Conservation (phyloP, 805 yeast species). For the Yarrowia divulgata region DNA sequence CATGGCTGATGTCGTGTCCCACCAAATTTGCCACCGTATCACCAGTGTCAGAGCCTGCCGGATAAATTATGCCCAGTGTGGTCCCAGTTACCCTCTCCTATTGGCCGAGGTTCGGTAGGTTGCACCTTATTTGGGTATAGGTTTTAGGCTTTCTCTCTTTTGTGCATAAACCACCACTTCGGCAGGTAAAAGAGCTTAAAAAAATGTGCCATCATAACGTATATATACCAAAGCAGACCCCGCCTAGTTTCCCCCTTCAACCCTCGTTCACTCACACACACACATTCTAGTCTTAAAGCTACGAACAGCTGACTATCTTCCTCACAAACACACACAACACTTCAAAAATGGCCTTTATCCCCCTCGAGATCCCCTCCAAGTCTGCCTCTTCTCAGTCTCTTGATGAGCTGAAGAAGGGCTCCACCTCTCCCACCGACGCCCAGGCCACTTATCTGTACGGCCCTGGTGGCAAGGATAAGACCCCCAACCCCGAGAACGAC, state of each 20-base stretch:
- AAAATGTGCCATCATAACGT: background rate
- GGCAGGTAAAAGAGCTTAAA: slow-evolving; percentile 1
- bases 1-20: background rate
- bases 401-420: slow-evolving; percentile 35
- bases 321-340: background rate
- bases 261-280: background rate
- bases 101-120: slow-evolving; percentile 40
- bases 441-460: slow-evolving; percentile 38
- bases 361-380: slow-evolving; percentile 39
- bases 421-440: slow-evolving; percentile 19
- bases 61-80: slow-evolving; percentile 28
- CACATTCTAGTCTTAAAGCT: slow-evolving; percentile 17
- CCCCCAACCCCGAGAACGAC: slow-evolving; percentile 37
- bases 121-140: slow-evolving; percentile 1
- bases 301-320: slow-evolving; percentile 28
- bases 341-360: slow-evolving; percentile 29
- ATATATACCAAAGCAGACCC: slow-evolving; percentile 12
- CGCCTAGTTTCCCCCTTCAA: background rate
- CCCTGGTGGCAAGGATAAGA: slow-evolving; percentile 39
- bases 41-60: background rate
- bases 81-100: slow-evolving; percentile 30
- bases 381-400: slow-evolving; percentile 39
- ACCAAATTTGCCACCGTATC: slow-evolving; percentile 5
- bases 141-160: background rate
- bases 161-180: slow-evolving; percentile 17